These are phyloP conservation scores for Pestalotiopsis sp. DNA, from an alignment of 2,329 filamentous ascomycete species.

Conservation along the genomic window DNA sequence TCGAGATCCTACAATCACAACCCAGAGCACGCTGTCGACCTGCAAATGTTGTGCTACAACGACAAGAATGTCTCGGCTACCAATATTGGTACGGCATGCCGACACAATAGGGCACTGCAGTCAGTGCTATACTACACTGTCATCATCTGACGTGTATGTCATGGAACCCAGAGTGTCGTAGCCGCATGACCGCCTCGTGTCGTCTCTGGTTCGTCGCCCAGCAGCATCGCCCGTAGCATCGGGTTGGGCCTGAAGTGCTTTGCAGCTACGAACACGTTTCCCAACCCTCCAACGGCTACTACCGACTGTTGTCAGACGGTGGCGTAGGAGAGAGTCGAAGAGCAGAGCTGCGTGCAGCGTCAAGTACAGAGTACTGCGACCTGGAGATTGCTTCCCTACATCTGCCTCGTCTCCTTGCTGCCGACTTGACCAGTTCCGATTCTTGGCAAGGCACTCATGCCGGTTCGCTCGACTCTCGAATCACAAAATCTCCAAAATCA, in stretches of 20 bases:
- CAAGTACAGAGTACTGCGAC: neutral
- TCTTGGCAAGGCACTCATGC: neutral
- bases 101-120: neutral
- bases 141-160: conserved; percentile 6
- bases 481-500: neutral
- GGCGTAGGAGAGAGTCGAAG: neutral
- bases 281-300: neutral
- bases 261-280: neutral
- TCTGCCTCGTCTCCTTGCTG: neutral
- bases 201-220: neutral
- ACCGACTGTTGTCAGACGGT: neutral
- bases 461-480: neutral
- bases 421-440: neutral
- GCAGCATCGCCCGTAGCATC: neutral
- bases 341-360: neutral
- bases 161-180: neutral
- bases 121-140: neutral
- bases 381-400: neutral
- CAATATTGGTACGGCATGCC: neutral
- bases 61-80: conserved; percentile 4
- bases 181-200: conserved; percentile 2
- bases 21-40: neutral
- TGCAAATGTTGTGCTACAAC: neutral
- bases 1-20: neutral
- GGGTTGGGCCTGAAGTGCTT: neutral